Percentiles rank a stretch among this genome's conserved stretches.
Evolutionary conservation across 495 filamentous ascomycete species (phyloP).

Genomic region (Talaromyces proteolyticus): DNA sequence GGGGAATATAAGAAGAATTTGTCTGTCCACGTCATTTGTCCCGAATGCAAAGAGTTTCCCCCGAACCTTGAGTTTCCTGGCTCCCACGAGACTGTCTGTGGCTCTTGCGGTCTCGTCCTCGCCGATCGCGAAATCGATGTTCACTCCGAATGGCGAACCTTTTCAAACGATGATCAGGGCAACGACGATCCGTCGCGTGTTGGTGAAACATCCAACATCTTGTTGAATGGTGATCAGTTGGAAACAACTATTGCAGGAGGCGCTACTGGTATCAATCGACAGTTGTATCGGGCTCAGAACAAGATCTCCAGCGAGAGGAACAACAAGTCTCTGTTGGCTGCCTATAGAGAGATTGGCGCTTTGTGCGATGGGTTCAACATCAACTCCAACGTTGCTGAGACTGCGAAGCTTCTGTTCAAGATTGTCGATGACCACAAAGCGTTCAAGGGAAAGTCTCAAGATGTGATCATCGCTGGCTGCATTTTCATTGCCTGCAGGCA

Average conservation of each 20-base stretch:
- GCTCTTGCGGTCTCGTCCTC: conserved; percentile 85
- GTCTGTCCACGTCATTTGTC: conserved; percentile 75
- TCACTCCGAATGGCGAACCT: conserved; percentile 97
- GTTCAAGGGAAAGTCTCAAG: conserved; percentile 92
- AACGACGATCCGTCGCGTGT: conserved; percentile 97
- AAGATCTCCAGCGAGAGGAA: conserved; percentile 81
- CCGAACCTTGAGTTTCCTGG: conserved; percentile 94
- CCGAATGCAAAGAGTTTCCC: conserved; percentile 84
- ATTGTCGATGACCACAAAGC: conserved; percentile 83
- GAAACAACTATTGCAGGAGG: conserved; percentile 83
- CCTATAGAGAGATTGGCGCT: conserved; percentile 84
- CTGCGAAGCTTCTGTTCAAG: conserved; percentile 92
- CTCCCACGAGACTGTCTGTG: conserved; percentile 88
- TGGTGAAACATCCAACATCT: conserved; percentile 79
- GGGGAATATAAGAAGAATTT: conserved; percentile 67
- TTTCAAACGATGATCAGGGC: conserved; percentile 94
- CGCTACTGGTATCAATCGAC: conserved; percentile 64
- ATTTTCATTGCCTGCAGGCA: conserved; percentile 97
- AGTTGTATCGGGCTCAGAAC: conserved; percentile 82
- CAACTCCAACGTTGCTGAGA: conserved; percentile 71
- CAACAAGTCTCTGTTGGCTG: conserved; percentile 69
- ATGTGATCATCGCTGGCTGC: conserved; percentile 89
- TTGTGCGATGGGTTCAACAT: conserved; percentile 83
- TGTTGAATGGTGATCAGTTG: conserved; percentile 88
- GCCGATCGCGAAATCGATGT: conserved; percentile 88